Evolutionary conservation across 148 eudicot genomes (phyloP).

Genomic region (Nyssa sinensis): DNA sequence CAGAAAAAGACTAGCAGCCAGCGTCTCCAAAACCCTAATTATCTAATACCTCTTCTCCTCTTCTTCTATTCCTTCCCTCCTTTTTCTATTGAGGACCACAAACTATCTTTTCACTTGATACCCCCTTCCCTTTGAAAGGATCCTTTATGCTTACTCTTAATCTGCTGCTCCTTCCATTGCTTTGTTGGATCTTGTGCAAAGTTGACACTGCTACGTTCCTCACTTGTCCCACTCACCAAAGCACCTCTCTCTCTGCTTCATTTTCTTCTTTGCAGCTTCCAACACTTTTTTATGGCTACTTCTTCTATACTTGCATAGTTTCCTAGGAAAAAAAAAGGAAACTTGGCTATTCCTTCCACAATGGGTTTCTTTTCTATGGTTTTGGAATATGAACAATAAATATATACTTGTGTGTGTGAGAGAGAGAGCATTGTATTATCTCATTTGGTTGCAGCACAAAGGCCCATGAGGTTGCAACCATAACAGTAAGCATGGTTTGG

Average conservation of each 20-base stretch:
- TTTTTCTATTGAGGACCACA: neutral
- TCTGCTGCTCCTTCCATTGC: neutral
- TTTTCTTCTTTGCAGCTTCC: neutral
- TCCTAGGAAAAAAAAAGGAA: neutral
- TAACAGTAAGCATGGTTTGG: neutral
- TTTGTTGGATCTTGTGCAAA: constrained; percentile 29
- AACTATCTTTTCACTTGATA: neutral
- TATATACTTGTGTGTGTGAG: neutral
- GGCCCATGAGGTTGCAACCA: neutral
- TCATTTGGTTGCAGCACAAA: neutral
- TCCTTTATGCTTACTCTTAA: neutral
- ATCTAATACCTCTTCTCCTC: neutral
- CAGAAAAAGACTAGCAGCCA: neutral
- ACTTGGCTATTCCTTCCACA: neutral
- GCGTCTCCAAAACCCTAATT: constrained; percentile 7
- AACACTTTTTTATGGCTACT: neutral
- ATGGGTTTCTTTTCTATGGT: neutral
- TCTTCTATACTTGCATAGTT: neutral
- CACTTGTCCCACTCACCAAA: neutral
- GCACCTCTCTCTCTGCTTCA: neutral
- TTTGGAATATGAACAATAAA: neutral
- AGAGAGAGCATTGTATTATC: neutral
- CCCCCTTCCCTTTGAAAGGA: neutral
- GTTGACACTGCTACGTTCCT: constrained; percentile 16
- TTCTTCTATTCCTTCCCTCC: neutral